phyloP scores from a whole-genome alignment of 2,329 filamentous ascomycete genomes.

The Diaporthe ampelina region DNA sequence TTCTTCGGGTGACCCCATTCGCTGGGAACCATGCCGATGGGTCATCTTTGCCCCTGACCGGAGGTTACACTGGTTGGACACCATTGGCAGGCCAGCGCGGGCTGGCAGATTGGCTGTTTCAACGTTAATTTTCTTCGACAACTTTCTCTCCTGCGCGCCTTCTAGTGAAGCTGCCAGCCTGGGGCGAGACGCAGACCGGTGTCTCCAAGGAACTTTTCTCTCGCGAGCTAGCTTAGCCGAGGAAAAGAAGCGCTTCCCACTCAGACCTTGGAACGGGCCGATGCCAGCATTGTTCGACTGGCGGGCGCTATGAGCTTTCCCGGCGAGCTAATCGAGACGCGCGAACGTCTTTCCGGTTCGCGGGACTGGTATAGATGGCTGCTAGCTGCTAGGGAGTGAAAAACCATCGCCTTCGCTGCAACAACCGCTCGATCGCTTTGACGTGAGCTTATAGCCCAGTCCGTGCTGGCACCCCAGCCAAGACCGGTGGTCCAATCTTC shows the following conservation, averaged over 20 bases:
- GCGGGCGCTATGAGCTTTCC: slow-evolving; percentile 6
- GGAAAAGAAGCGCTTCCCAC: background rate
- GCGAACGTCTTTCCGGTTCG: slow-evolving; percentile 24
- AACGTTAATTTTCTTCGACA: slow-evolving; percentile 31
- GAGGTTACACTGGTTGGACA: slow-evolving; percentile 16
- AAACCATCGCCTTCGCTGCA: slow-evolving; percentile 24
- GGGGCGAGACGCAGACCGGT: slow-evolving; percentile 1
- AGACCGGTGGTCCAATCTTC: slow-evolving; percentile 20
- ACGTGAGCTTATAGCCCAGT: slow-evolving; percentile 4
- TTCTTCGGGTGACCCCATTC: slow-evolving; percentile 20
- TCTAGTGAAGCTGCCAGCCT: slow-evolving; percentile 19
- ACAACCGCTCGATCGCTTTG: background rate
- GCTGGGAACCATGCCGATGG: background rate
- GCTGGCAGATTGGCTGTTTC: slow-evolving; percentile 33
- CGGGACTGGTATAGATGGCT: background rate
- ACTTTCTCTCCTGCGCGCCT: slow-evolving; percentile 5
- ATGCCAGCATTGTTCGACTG: background rate
- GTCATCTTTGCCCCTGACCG: slow-evolving; percentile 18
- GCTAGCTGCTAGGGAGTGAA: slow-evolving; percentile 7
- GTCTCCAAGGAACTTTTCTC: background rate
- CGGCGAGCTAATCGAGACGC: slow-evolving; percentile 13
- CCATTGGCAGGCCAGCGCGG: slow-evolving; percentile 21
- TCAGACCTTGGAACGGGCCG: slow-evolving; percentile 11
- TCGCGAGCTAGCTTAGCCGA: background rate
- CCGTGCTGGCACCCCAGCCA: slow-evolving; percentile 26